Evolutionary conservation across 331 rosid species (phyloP).

Genomic region (Arachis monticola): DNA sequence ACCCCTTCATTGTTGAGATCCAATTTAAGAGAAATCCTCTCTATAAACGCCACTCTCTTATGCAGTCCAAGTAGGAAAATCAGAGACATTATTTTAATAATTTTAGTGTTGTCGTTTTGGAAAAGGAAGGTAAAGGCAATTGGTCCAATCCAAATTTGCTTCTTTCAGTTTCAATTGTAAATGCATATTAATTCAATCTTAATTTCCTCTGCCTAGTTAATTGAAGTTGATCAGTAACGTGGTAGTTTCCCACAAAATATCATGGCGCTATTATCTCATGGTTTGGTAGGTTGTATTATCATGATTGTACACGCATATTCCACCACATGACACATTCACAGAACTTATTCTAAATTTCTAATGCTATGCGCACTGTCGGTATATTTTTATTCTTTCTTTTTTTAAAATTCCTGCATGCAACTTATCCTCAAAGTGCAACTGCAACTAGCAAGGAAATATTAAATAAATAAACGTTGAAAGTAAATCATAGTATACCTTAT

Average conservation of each 20-base stretch:
- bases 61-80: slow-evolving; percentile 30
- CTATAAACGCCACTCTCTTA: slow-evolving; percentile 11
- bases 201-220: too few species aligned
- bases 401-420: slow-evolving; percentile 32
- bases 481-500: slow-evolving; percentile 34
- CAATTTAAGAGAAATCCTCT: not conserved
- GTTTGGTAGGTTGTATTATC: slow-evolving; percentile 29
- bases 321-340: slow-evolving; percentile 42
- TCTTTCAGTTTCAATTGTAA: not conserved
- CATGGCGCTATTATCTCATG: slow-evolving; percentile 8
- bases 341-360: slow-evolving; percentile 18
- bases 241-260: slow-evolving; percentile 9
- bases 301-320: slow-evolving; percentile 52
- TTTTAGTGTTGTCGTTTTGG: slow-evolving; percentile 5
- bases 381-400: slow-evolving; percentile 33
- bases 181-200: too few species aligned
- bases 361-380: slow-evolving; percentile 45
- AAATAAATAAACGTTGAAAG: slow-evolving; percentile 28
- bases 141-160: slow-evolving; percentile 18
- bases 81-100: slow-evolving; percentile 7
- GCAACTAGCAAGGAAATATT: slow-evolving; percentile 15
- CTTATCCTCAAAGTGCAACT: slow-evolving; percentile 27
- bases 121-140: not conserved
- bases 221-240: too few species aligned
- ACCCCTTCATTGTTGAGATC: not conserved